These are phyloP conservation scores for Ceratobasidium sp. DNA, from an alignment of 1,284 basidiomycete genomes.

Conservation along the genomic window DNA sequence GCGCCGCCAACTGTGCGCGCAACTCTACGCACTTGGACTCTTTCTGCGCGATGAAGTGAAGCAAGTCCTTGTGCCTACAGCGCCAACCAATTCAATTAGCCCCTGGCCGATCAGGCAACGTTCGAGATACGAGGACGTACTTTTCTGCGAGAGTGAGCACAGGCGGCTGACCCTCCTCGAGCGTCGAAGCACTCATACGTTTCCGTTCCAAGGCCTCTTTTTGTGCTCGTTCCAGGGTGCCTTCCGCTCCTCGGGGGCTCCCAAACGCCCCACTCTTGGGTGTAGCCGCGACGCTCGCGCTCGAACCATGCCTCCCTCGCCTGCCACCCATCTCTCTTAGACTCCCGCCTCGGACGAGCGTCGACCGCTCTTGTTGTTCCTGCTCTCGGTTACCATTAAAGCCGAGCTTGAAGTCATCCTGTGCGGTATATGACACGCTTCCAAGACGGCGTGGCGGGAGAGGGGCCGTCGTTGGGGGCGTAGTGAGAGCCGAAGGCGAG, in stretches of 20 bases:
- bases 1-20: constrained; percentile 70
- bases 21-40: constrained; percentile 82
- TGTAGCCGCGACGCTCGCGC: not conserved
- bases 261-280: no score
- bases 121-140: constrained; percentile 52
- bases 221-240: constrained; percentile 7
- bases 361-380: not conserved
- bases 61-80: constrained; percentile 74
- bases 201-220: constrained; percentile 13
- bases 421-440: constrained; percentile 16
- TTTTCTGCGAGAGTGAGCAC: constrained; percentile 69
- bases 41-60: constrained; percentile 83
- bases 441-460: constrained; percentile 19
- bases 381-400: not conserved
- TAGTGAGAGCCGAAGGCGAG: constrained; percentile 3
- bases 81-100: constrained; percentile 14
- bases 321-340: not conserved
- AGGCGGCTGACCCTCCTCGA: constrained; percentile 50
- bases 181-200: constrained; percentile 21
- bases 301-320: not conserved
- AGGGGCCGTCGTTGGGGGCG: constrained; percentile 16
- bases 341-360: not conserved
- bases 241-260: not conserved
- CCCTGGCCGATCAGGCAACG: constrained; percentile 26
- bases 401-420: constrained; percentile 2